phyloP scores from a whole-genome alignment of 305 asterid genomes.

The Fraxinus baroniana region DNA sequence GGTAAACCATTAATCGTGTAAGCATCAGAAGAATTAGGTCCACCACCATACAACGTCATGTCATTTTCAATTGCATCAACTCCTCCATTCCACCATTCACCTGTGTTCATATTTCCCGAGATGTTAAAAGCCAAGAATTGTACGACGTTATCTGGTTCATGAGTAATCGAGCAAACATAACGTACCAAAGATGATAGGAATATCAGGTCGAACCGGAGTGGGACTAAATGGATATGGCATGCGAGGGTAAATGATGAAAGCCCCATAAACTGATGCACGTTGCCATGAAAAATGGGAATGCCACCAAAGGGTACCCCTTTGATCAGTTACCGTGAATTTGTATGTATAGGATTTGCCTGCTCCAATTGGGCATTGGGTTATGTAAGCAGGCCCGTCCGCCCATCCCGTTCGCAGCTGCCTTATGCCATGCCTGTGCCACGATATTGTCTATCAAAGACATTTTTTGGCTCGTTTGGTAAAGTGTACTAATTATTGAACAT shows the following conservation, averaged over 20 bases:
- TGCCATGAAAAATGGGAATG: conserved; percentile 85
- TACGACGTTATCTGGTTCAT: background rate
- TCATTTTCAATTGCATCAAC: conserved; percentile 52
- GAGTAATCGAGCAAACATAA: background rate
- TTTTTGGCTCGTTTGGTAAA: background rate
- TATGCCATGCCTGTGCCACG: conserved; percentile 63
- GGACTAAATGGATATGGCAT: conserved; percentile 52
- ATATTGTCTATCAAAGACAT: background rate
- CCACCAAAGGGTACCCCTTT: conserved; percentile 78
- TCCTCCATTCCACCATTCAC: conserved; percentile 80
- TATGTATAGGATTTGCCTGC: conserved; percentile 49
- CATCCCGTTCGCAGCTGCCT: conserved; percentile 61
- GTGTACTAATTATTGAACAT: background rate
- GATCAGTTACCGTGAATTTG: conserved; percentile 50
- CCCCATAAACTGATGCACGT: conserved; percentile 71
- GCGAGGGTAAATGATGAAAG: conserved; percentile 66
- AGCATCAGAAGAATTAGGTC: conserved; percentile 71
- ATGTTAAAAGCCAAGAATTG: background rate
- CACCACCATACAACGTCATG: conserved; percentile 62
- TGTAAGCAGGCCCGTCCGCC: too few relatives aligned
- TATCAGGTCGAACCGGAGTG: conserved; percentile 25
- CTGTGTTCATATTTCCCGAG: conserved; percentile 22
- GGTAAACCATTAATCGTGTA: conserved; percentile 83
- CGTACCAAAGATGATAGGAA: conserved; percentile 60
- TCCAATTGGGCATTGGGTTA: conserved; percentile 70